These are phyloP conservation scores for Fraxinus excelsior DNA, from an alignment of 257 asterid genomes.

Conservation along the genomic window DNA sequence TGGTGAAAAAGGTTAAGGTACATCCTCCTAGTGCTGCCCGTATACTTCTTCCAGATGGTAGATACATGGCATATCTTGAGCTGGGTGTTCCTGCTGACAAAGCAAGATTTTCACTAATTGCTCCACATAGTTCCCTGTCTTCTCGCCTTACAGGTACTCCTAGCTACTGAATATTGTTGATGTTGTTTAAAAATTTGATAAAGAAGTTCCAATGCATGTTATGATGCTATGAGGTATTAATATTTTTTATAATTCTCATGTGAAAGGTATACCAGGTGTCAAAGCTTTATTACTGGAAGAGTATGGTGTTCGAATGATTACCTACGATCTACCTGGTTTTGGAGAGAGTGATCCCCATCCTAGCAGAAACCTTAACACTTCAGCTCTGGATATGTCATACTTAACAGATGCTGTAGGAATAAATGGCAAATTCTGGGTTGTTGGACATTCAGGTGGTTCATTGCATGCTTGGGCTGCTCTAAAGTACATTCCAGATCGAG, in stretches of 20 bases:
- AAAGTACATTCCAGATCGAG: slow-evolving; percentile 53
- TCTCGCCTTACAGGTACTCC: slow-evolving; percentile 73
- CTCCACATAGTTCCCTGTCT: slow-evolving; percentile 71
- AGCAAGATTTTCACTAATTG: slow-evolving; percentile 62
- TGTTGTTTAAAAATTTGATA: neutral
- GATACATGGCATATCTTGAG: slow-evolving; percentile 76
- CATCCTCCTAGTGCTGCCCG: slow-evolving; percentile 79
- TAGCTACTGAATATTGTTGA: neutral
- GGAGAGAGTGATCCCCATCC: slow-evolving; percentile 93
- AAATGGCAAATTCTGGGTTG: slow-evolving; percentile 74
- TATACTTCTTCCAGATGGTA: slow-evolving; percentile 70
- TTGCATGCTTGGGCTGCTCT: slow-evolving; percentile 93
- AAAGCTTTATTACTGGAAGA: slow-evolving; percentile 61
- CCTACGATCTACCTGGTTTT: slow-evolving; percentile 92
- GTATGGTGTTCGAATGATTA: slow-evolving; percentile 74
- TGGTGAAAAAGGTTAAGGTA: slow-evolving; percentile 47
- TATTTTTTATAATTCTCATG: neutral
- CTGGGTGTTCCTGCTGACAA: slow-evolving; percentile 65
- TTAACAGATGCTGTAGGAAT: slow-evolving; percentile 62
- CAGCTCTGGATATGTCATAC: slow-evolving; percentile 72
- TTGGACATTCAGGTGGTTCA: slow-evolving; percentile 76
- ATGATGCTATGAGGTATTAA: neutral
- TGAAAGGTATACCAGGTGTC: slow-evolving; percentile 69
- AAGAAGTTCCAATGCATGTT: neutral
- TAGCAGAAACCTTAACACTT: slow-evolving; percentile 60